Evolutionary conservation across 2,329 filamentous ascomycete species (phyloP).

Genomic region (Aspergillus hiratsukae): DNA sequence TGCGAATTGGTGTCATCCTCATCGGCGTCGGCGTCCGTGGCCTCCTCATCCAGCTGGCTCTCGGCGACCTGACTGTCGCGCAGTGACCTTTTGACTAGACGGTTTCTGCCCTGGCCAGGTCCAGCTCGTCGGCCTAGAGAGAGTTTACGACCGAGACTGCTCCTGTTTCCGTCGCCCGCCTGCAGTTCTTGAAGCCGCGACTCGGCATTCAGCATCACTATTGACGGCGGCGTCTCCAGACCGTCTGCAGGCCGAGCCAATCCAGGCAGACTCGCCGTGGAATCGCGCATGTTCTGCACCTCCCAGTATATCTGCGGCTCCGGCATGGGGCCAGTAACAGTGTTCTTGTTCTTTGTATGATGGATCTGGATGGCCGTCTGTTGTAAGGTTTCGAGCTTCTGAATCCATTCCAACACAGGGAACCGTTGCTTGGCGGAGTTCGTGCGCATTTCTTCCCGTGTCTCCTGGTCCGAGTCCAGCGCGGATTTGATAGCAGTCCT

Average conservation of each 20-base stretch:
- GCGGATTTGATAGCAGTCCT: conserved; percentile 59
- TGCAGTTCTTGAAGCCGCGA: conserved; percentile 8
- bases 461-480: conserved; percentile 52
- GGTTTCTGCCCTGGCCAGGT: conserved; percentile 14
- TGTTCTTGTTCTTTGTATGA: conserved; percentile 45
- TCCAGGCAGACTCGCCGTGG: neutral
- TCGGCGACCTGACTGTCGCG: conserved; percentile 8
- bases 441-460: conserved; percentile 60
- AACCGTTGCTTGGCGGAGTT: conserved; percentile 62
- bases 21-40: neutral
- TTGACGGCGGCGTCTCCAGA: conserved; percentile 1
- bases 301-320: conserved; percentile 9
- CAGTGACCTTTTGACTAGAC: conserved; percentile 7
- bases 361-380: conserved; percentile 46
- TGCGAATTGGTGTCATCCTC: neutral
- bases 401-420: conserved; percentile 63
- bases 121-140: conserved; percentile 13
- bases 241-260: neutral
- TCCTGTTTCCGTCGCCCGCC: conserved; percentile 1
- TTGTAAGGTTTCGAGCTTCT: conserved; percentile 53
- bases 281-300: conserved; percentile 3
- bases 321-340: neutral
- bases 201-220: conserved; percentile 1
- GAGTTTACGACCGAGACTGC: conserved; percentile 6
- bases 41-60: neutral